Conservation (phyloP, 2,329 filamentous ascomycete species). For the Epichloe bromicola region DNA sequence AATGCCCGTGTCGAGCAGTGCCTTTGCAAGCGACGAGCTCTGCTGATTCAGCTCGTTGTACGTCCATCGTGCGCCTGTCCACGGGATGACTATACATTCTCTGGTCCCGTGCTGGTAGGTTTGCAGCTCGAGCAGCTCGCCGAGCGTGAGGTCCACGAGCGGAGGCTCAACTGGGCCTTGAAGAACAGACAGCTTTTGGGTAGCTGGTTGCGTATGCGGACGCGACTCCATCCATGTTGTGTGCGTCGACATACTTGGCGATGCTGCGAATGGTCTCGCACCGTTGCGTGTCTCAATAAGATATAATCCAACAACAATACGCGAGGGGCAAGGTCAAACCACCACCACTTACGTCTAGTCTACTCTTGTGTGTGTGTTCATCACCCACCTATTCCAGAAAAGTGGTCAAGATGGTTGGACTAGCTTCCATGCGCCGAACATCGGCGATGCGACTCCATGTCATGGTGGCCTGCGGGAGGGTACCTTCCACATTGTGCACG, state of each 20-base stretch:
- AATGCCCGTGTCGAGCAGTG: slow-evolving; percentile 54
- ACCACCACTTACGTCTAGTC: no score
- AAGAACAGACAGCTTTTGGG: slow-evolving; percentile 39
- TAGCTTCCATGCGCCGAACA: no score
- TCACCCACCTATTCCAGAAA: no score
- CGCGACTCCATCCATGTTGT: neutral
- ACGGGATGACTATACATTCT: slow-evolving; percentile 61
- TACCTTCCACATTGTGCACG: no score
- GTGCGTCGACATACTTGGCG: no score
- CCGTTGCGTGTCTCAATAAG: no score
- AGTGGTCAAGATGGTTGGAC: no score
- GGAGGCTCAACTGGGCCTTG: slow-evolving; percentile 56
- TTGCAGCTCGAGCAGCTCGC: slow-evolving; percentile 60
- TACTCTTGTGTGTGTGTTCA: no score
- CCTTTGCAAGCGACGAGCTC: slow-evolving; percentile 48
- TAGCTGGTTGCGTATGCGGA: slow-evolving; percentile 6
- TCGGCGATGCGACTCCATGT: no score
- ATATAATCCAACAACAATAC: no score
- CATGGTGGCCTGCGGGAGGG: neutral
- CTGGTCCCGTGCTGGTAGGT: slow-evolving; percentile 49
- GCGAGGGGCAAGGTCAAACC: no score
- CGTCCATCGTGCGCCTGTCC: slow-evolving; percentile 64
- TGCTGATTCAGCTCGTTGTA: slow-evolving; percentile 52
- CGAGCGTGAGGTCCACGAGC: slow-evolving; percentile 57
- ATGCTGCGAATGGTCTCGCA: no score